These are phyloP conservation scores for Myotisia sp. DNA, from an alignment of 2,329 filamentous ascomycete species.

Conservation along the genomic window DNA sequence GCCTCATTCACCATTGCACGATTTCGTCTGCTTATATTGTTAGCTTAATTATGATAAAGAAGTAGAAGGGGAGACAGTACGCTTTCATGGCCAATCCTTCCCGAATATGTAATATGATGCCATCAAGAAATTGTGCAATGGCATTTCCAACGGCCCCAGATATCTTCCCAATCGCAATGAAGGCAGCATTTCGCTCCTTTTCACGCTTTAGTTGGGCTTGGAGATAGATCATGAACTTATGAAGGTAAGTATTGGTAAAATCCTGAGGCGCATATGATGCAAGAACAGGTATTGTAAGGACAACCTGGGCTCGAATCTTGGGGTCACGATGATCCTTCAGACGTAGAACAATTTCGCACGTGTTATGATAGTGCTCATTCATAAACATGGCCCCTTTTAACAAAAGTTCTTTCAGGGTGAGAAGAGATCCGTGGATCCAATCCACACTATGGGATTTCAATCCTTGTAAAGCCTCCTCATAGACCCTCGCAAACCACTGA, in stretches of 20 bases:
- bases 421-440: slow-evolving; percentile 79
- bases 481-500: slow-evolving; percentile 81
- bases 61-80: slow-evolving; percentile 16
- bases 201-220: slow-evolving; percentile 89
- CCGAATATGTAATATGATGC: slow-evolving; percentile 82
- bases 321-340: slow-evolving; percentile 86
- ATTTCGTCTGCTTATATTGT: slow-evolving; percentile 35
- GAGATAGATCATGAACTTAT: slow-evolving; percentile 94
- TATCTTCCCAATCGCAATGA: slow-evolving; percentile 89
- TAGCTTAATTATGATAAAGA: slow-evolving; percentile 11
- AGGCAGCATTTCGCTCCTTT: slow-evolving; percentile 85
- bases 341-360: slow-evolving; percentile 81
- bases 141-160: slow-evolving; percentile 91
- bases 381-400: slow-evolving; percentile 98
- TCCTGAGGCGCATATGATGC: slow-evolving; percentile 85
- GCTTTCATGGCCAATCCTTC: slow-evolving; percentile 78
- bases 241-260: slow-evolving; percentile 74
- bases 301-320: slow-evolving; percentile 77
- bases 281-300: slow-evolving; percentile 79
- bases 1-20: slow-evolving; percentile 45
- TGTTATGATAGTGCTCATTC: slow-evolving; percentile 83
- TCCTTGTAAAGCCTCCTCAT: slow-evolving; percentile 67
- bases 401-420: slow-evolving; percentile 84
- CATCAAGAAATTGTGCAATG: slow-evolving; percentile 88
- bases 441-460: slow-evolving; percentile 72